phyloP scores from a whole-genome alignment of 306 rosid species.

The Comarum palustre region DNA sequence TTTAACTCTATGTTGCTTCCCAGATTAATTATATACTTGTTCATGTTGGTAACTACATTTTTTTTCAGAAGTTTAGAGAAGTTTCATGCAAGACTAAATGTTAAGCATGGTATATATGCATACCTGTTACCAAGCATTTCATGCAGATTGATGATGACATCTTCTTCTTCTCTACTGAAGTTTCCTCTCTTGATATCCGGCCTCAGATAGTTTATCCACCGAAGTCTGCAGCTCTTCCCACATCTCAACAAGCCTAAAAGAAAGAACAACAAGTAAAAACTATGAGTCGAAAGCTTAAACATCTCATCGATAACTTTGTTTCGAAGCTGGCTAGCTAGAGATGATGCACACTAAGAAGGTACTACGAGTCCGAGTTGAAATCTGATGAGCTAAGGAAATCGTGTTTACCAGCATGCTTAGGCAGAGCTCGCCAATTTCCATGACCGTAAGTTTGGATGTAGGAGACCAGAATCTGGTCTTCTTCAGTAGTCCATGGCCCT shows the following conservation, averaged over 20 bases:
- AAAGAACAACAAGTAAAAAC: not conserved
- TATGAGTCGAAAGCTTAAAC: conserved; percentile 1
- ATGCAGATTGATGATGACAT: conserved; percentile 60
- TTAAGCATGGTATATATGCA: not conserved
- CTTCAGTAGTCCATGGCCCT: conserved; percentile 91
- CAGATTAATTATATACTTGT: not conserved
- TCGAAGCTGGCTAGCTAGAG: not conserved
- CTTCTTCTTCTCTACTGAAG: conserved; percentile 77
- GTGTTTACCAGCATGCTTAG: conserved; percentile 75
- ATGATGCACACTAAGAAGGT: too few species aligned
- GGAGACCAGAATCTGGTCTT: conserved; percentile 66
- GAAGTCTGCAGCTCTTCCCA: conserved; percentile 90
- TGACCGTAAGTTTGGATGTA: conserved; percentile 63
- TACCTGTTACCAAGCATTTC: conserved; percentile 82
- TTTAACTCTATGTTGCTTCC: not conserved
- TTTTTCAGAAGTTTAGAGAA: not conserved
- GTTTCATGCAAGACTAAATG: not conserved
- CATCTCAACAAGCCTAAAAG: conserved; percentile 73
- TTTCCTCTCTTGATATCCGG: conserved; percentile 98
- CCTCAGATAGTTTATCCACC: conserved; percentile 79
- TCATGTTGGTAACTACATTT: not conserved
- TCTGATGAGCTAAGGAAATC: too few species aligned
- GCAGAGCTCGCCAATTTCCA: conserved; percentile 96
- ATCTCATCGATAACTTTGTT: conserved; percentile 1
- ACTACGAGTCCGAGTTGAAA: too few species aligned